Percentiles rank a stretch among this genome's conserved stretches.
phyloP scores from a whole-genome alignment of 495 filamentous ascomycete genomes.

The Penicillium maclennaniae region DNA sequence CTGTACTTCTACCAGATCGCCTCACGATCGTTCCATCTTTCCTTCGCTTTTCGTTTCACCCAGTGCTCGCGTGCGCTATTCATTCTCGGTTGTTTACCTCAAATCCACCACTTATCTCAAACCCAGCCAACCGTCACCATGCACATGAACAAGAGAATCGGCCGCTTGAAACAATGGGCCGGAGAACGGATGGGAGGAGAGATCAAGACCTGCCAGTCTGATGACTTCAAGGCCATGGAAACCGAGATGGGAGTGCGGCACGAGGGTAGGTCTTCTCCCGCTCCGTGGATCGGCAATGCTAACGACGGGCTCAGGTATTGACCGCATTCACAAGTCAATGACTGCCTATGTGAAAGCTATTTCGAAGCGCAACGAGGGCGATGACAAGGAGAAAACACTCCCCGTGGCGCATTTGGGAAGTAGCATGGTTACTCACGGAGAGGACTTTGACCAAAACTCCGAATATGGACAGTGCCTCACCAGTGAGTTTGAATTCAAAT shows the following conservation, averaged over 20 bases:
- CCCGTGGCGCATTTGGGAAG: constrained; percentile 79
- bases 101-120: neutral
- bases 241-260: constrained; percentile 88
- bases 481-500: constrained; percentile 46
- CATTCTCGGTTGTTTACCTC: constrained; percentile 2
- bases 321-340: constrained; percentile 87
- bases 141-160: constrained; percentile 95
- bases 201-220: constrained; percentile 79
- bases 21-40: constrained; percentile 3
- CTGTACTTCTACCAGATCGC: neutral
- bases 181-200: constrained; percentile 96
- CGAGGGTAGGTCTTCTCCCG: constrained; percentile 58
- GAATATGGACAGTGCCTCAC: constrained; percentile 90
- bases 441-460: constrained; percentile 88
- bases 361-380: constrained; percentile 77
- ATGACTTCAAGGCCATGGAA: constrained; percentile 92
- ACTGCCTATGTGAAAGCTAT: constrained; percentile 86
- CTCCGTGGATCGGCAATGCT: neutral
- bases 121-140: constrained; percentile 44
- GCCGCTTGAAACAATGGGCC: constrained; percentile 97
- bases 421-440: constrained; percentile 86
- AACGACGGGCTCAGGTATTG: constrained; percentile 61
- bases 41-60: constrained; percentile 1
- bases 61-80: constrained; percentile 1
- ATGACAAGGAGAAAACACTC: constrained; percentile 80